Conservation (phyloP, 2,329 filamentous ascomycete genomes). For the Aspergillus hortae region DNA sequence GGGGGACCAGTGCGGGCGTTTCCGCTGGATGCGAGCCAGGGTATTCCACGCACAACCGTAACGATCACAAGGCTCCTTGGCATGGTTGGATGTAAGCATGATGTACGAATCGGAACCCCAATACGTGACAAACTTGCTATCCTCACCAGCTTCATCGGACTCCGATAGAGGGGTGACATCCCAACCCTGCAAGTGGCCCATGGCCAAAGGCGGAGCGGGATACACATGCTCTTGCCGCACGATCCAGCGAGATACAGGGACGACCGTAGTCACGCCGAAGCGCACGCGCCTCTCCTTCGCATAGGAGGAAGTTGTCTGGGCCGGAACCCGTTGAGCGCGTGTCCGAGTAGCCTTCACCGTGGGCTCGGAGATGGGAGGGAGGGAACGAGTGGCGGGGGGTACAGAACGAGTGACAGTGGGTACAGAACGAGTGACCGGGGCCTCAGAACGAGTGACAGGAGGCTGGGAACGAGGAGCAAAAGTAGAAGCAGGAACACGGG, state of each 20-base stretch:
- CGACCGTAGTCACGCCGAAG: conserved; percentile 22
- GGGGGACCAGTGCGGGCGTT: conserved; percentile 1
- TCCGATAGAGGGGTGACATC: conserved; percentile 9
- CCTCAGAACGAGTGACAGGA: neutral
- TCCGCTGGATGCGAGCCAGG: conserved; percentile 1
- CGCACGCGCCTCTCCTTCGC: conserved; percentile 10
- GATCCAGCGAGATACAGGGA: conserved; percentile 26
- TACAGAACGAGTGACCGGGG: neutral
- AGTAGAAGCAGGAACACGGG: no score
- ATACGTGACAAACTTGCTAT: conserved; percentile 8
- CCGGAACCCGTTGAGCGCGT: conserved; percentile 8
- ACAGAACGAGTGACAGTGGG: neutral
- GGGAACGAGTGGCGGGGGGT: neutral
- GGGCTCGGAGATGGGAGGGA: neutral
- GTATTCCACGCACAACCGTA: conserved; percentile 7
- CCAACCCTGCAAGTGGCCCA: conserved; percentile 15
- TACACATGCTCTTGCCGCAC: conserved; percentile 19
- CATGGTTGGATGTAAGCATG: conserved; percentile 9
- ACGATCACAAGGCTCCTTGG: conserved; percentile 3
- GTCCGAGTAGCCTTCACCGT: conserved; percentile 2
- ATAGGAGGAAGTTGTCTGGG: neutral
- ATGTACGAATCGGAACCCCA: conserved; percentile 13
- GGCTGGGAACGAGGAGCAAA: conserved; percentile 1
- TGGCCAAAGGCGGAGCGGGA: conserved; percentile 1
- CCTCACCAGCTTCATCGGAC: conserved; percentile 11